These are phyloP conservation scores for Phytophthora citricola DNA, from an alignment of 352 stramenopile species.

Conservation along the genomic window DNA sequence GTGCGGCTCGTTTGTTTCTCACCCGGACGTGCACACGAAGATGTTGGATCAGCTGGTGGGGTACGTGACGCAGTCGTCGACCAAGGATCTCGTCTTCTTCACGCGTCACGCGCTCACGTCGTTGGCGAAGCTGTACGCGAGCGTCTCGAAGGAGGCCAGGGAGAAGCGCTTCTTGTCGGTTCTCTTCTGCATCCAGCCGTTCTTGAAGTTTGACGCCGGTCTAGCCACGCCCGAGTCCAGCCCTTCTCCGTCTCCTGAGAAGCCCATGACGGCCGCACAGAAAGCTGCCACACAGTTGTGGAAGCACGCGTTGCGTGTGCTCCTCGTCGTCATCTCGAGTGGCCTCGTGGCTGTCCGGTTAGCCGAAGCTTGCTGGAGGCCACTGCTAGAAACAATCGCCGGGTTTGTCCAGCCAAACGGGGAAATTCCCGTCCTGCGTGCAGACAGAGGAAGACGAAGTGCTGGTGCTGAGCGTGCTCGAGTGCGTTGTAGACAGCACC, in stretches of 20 bases:
- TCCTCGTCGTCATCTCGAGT: slow-evolving; percentile 78
- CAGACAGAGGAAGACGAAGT: slow-evolving; percentile 80
- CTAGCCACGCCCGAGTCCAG: slow-evolving; percentile 11
- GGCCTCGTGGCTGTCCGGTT: slow-evolving; percentile 64
- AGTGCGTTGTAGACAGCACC: slow-evolving; percentile 77
- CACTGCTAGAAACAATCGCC: slow-evolving; percentile 70
- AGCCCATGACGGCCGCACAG: slow-evolving; percentile 56
- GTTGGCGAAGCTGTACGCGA: slow-evolving; percentile 80
- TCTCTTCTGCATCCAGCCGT: slow-evolving; percentile 73
- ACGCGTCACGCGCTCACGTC: slow-evolving; percentile 78
- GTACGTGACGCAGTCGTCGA: slow-evolving; percentile 59
- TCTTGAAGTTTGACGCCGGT: slow-evolving; percentile 52
- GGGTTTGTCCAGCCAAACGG: slow-evolving; percentile 62
- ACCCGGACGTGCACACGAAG: slow-evolving; percentile 71
- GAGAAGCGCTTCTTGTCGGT: slow-evolving; percentile 66
- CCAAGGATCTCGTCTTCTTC: slow-evolving; percentile 74
- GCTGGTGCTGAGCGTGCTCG: slow-evolving; percentile 76
- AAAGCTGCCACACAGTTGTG: slow-evolving; percentile 78
- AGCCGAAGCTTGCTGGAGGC: slow-evolving; percentile 54
- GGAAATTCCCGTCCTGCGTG: slow-evolving; percentile 61
- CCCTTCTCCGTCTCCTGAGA: slow-evolving; percentile 32
- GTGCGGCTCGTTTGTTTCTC: slow-evolving; percentile 68
- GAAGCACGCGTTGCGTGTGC: slow-evolving; percentile 77
- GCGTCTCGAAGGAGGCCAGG: slow-evolving; percentile 57
- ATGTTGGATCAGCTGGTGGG: slow-evolving; percentile 72